phyloP scores from a whole-genome alignment of 2,329 filamentous ascomycete genomes.

The Pseudogymnoascus sp. region DNA sequence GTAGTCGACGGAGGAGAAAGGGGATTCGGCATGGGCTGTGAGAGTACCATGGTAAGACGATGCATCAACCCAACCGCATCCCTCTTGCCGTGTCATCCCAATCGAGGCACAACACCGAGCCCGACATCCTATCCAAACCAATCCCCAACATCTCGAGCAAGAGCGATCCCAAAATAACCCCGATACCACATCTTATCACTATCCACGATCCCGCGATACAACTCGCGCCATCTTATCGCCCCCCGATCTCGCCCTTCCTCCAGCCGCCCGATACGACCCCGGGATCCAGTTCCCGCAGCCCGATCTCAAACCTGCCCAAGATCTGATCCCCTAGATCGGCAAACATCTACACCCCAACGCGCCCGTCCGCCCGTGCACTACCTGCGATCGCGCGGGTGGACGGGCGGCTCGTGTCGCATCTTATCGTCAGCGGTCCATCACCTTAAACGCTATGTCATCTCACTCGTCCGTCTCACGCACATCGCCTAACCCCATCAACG shows the following conservation, averaged over 20 bases:
- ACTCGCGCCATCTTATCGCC: not conserved
- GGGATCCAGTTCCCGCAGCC: not conserved
- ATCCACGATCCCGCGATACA: not conserved
- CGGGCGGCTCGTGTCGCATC: slow-evolving; percentile 4
- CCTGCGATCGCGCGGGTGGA: not conserved
- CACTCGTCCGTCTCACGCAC: not conserved
- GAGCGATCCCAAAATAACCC: not conserved
- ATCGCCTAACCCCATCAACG: not conserved
- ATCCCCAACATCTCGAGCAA: not conserved
- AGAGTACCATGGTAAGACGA: not conserved
- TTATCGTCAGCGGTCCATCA: not conserved
- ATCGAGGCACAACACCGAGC: not conserved
- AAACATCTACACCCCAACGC: not conserved
- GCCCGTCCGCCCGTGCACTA: not conserved
- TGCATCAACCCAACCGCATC: not conserved
- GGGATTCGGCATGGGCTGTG: not conserved
- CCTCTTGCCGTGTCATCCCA: not conserved
- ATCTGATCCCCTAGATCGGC: not conserved
- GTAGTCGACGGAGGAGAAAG: not conserved
- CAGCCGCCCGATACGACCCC: not conserved
- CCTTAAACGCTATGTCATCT: not conserved
- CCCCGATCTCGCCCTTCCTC: not conserved
- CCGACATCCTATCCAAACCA: not conserved
- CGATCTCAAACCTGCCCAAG: not conserved
- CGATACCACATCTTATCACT: slow-evolving; percentile 2